Conservation (phyloP, 306 rosid species). For the Biancaea sappan region DNA sequence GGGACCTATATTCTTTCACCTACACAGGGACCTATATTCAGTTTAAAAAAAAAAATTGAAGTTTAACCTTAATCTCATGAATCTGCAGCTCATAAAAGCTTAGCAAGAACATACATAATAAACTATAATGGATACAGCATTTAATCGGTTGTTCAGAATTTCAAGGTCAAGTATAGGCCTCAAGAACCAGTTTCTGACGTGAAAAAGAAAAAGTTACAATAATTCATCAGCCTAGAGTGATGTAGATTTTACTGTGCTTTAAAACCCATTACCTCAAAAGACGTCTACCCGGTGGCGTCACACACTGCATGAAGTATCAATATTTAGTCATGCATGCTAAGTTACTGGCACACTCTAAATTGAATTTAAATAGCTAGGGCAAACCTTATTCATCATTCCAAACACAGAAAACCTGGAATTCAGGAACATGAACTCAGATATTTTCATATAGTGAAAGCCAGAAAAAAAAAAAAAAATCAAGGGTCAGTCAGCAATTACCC, state of each 20-base stretch:
- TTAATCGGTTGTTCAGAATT: conserved; percentile 75
- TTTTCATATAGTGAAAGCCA: conserved; percentile 22
- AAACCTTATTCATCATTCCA: conserved; percentile 98
- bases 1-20: conserved; percentile 8
- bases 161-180: conserved; percentile 94
- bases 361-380: conserved; percentile 37
- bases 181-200: conserved; percentile 85
- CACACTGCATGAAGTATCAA: conserved; percentile 61
- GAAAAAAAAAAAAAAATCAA: conserved; percentile 23
- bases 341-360: conserved; percentile 31
- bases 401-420: conserved; percentile 86
- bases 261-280: conserved; percentile 71
- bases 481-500: conserved; percentile 61
- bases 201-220: not conserved
- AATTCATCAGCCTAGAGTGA: conserved; percentile 5
- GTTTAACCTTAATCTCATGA: conserved; percentile 26
- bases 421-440: conserved; percentile 34
- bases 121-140: conserved; percentile 77
- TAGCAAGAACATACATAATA: conserved; percentile 2
- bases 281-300: conserved; percentile 89
- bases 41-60: conserved; percentile 29
- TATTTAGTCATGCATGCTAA: conserved; percentile 30
- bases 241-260: not conserved
- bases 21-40: conserved; percentile 3
- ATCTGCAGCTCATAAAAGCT: conserved; percentile 6